phyloP scores from a whole-genome alignment of 1,139 yeast genomes.

The Nadsonia starkeyi-henricii region DNA sequence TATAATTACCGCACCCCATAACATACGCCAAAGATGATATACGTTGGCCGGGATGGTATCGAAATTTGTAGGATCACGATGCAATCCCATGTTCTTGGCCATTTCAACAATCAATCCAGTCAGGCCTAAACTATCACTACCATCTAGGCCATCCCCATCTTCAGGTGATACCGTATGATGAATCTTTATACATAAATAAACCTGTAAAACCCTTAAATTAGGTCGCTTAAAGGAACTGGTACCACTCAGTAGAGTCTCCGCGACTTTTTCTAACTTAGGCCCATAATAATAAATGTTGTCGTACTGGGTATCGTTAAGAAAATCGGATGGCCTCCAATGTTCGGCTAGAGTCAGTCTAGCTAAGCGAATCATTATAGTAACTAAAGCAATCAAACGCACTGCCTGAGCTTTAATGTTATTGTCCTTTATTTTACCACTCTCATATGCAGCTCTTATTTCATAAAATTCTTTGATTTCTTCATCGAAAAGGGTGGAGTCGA shows the following conservation, averaged over 20 bases:
- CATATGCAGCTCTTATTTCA: neutral
- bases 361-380: neutral
- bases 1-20: slow-evolving; percentile 4
- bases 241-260: slow-evolving; percentile 4
- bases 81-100: slow-evolving; percentile 6
- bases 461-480: neutral
- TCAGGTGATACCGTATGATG: slow-evolving; percentile 5
- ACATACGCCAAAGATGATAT: slow-evolving; percentile 6
- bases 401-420: neutral
- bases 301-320: neutral
- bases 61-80: slow-evolving; percentile 5
- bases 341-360: neutral
- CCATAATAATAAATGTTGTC: slow-evolving; percentile 1
- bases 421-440: neutral
- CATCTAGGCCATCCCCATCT: slow-evolving; percentile 6
- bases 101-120: slow-evolving; percentile 5
- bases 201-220: slow-evolving; percentile 3
- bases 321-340: neutral
- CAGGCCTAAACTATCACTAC: slow-evolving; percentile 3
- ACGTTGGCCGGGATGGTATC: slow-evolving; percentile 2
- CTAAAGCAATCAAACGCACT: neutral
- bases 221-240: slow-evolving; percentile 2
- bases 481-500: neutral
- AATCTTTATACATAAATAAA: slow-evolving; percentile 3
- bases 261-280: slow-evolving; percentile 3